phyloP scores from a whole-genome alignment of 305 asterid genomes.

The Fraxinus greggii region DNA sequence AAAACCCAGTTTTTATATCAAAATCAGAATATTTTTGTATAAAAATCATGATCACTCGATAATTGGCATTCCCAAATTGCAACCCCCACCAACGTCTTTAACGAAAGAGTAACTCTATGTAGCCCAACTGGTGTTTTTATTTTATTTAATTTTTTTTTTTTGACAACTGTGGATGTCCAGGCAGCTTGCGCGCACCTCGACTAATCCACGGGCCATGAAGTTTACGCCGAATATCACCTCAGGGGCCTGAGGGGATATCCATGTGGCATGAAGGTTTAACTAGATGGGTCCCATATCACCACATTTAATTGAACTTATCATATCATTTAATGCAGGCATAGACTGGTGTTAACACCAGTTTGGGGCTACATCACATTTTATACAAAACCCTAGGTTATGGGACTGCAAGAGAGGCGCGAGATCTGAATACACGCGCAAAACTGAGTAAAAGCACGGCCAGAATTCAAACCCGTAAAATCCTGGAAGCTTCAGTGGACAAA shows the following conservation, averaged over 20 bases:
- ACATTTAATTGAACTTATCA: not conserved
- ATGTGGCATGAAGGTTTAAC: not conserved
- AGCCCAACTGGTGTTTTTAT: not conserved
- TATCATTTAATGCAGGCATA: not conserved
- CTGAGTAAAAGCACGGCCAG: slow-evolving; percentile 16
- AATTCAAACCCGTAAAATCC: slow-evolving; percentile 82
- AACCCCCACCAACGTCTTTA: not conserved
- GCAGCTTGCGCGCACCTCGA: too few relatives aligned
- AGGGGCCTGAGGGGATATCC: too few relatives aligned
- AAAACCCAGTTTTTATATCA: slow-evolving; percentile 1
- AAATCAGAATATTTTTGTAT: not conserved
- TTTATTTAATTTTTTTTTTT: too few relatives aligned
- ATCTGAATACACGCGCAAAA: slow-evolving; percentile 24
- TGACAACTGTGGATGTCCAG: too few relatives aligned
- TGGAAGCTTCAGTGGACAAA: slow-evolving; percentile 65
- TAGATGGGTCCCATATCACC: not conserved
- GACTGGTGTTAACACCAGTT: not conserved
- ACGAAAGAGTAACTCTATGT: not conserved
- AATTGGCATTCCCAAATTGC: not conserved
- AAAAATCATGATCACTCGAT: not conserved
- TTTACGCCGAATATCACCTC: too few relatives aligned
- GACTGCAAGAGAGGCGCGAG: slow-evolving; percentile 2
- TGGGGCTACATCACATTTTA: not conserved
- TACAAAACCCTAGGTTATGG: slow-evolving; percentile 29
- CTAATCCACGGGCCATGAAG: too few relatives aligned